Percentiles rank a stretch among this genome's conserved stretches.
These are phyloP conservation scores for Eruca vesicaria DNA, from an alignment of 441 rosid species.

Conservation along the genomic window DNA sequence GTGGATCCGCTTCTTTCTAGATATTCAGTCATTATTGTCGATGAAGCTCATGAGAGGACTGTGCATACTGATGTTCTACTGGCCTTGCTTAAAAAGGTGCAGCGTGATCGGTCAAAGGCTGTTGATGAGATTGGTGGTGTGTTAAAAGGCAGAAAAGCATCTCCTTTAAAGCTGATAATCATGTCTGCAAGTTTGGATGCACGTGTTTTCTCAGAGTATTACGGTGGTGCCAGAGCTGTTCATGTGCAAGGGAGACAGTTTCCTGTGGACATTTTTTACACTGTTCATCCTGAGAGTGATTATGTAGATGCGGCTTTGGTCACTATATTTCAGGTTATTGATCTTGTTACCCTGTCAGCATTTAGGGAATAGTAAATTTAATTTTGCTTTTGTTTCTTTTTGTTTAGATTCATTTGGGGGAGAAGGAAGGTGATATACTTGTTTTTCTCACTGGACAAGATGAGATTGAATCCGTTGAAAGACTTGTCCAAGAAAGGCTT, in stretches of 20 bases:
- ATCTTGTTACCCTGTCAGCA: neutral
- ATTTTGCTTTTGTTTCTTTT: neutral
- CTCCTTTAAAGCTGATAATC: constrained; percentile 77
- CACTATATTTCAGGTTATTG: constrained; percentile 83
- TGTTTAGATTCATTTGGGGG: constrained; percentile 72
- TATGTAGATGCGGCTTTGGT: constrained; percentile 74
- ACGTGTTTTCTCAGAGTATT: constrained; percentile 74
- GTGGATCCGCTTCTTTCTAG: constrained; percentile 80
- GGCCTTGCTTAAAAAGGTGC: constrained; percentile 83
- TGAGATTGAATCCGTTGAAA: constrained; percentile 84
- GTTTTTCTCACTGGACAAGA: constrained; percentile 97
- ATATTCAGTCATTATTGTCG: constrained; percentile 81
- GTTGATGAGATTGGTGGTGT: constrained; percentile 26
- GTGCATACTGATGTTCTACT: constrained; percentile 89
- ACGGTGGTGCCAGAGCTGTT: constrained; percentile 79
- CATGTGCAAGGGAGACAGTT: constrained; percentile 86
- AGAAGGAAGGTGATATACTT: constrained; percentile 82
- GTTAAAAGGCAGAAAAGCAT: constrained; percentile 45
- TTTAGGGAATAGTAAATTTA: neutral
- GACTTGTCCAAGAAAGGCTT: constrained; percentile 64
- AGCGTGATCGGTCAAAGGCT: constrained; percentile 50
- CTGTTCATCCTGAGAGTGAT: constrained; percentile 70
- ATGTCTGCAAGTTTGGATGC: constrained; percentile 99
- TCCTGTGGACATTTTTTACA: constrained; percentile 75
- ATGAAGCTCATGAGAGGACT: constrained; percentile 98